Conservation (phyloP, 192 early-diverging fungal genomes). For the Pilobolus umbonatus region DNA sequence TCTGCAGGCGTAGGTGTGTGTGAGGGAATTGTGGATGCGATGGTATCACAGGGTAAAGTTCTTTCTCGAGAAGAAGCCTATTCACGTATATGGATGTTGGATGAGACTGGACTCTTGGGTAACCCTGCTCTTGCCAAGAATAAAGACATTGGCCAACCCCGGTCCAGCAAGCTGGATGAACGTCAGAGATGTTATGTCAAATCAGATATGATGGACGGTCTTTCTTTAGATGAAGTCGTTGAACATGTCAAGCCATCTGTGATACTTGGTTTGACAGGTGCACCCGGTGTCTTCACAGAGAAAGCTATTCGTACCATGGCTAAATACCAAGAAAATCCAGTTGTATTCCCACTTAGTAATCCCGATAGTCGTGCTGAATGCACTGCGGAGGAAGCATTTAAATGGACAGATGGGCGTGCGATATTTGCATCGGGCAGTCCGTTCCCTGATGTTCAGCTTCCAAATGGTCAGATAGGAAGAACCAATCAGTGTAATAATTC, state of each 20-base stretch:
- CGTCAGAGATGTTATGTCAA: conserved; percentile 45
- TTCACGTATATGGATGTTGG: conserved; percentile 49
- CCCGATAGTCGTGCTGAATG: conserved; percentile 50
- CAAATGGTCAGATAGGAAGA: conserved; percentile 38
- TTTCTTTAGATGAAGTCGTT: conserved; percentile 43
- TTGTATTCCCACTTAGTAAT: conserved; percentile 49
- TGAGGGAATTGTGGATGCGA: conserved; percentile 36
- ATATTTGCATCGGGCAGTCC: conserved; percentile 52
- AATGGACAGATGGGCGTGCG: conserved; percentile 49
- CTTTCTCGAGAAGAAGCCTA: conserved; percentile 45
- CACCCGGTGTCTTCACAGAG: conserved; percentile 45
- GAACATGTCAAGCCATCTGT: conserved; percentile 48
- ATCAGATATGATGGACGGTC: conserved; percentile 42
- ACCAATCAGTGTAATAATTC: conserved; percentile 53
- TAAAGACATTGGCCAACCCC: not conserved
- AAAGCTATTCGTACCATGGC: conserved; percentile 50
- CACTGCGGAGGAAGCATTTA: conserved; percentile 49
- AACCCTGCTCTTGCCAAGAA: conserved; percentile 27
- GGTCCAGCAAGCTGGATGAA: conserved; percentile 37
- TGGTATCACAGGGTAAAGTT: conserved; percentile 33
- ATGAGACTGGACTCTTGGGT: conserved; percentile 46
- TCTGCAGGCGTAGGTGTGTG: conserved; percentile 37
- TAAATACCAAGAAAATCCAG: conserved; percentile 42
- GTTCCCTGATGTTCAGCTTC: conserved; percentile 44
- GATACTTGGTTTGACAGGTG: conserved; percentile 44